Percentiles rank a stretch among this genome's conserved stretches.
Conservation (phyloP, 1,284 basidiomycete species). For the Golubevia sp. region DNA sequence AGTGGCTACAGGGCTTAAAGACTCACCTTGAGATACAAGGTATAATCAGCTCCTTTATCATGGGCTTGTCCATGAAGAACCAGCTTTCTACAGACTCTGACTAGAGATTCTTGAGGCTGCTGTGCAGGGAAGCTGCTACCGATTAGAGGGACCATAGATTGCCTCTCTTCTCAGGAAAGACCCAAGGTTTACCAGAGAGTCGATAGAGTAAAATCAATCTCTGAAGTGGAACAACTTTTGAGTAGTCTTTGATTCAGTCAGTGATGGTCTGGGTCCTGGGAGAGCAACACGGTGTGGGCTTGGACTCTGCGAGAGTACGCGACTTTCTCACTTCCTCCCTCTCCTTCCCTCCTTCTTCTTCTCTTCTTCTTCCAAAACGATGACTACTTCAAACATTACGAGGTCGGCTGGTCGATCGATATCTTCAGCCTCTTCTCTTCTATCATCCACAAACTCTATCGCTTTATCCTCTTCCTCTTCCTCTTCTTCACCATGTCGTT, state of each 20-base stretch:
- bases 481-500: constrained; percentile 6
- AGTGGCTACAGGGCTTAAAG: constrained; percentile 10
- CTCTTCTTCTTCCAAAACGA: background rate
- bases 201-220: no score
- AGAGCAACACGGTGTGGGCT: no score
- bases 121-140: no score
- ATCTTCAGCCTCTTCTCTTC: constrained; percentile 16
- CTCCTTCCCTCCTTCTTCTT: background rate
- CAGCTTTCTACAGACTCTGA: constrained; percentile 25
- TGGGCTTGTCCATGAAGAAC: constrained; percentile 23
- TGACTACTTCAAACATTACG: background rate
- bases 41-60: constrained; percentile 18
- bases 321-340: background rate
- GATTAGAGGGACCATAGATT: no score
- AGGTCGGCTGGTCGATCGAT: background rate
- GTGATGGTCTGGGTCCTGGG: no score
- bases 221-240: no score
- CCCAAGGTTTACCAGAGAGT: no score
- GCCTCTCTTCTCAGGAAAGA: no score
- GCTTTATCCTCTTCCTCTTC: constrained; percentile 20
- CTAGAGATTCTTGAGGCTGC: no score
- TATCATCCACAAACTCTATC: constrained; percentile 17
- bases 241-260: no score
- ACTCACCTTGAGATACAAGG: constrained; percentile 19
- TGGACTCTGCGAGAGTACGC: no score